Conservation (phyloP, 495 filamentous ascomycete genomes). For the Clavariopsis aquatica region DNA sequence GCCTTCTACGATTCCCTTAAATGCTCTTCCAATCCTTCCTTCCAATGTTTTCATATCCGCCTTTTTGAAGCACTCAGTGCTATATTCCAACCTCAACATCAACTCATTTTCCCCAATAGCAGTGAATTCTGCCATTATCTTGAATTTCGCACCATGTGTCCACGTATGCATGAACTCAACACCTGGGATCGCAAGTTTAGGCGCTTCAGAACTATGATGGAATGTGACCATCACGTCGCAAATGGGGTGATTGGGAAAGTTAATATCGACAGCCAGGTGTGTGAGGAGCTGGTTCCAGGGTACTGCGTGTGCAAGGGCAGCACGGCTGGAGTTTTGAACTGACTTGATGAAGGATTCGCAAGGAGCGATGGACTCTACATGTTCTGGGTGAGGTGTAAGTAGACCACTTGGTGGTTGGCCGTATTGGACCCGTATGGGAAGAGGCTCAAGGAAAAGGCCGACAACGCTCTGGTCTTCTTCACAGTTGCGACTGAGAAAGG, state of each 20-base stretch:
- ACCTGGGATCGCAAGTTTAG: constrained; percentile 23
- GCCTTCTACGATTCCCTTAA: not conserved
- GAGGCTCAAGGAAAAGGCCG: constrained; percentile 45
- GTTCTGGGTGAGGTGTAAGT: not conserved
- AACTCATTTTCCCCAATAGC: not conserved
- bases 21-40: not conserved
- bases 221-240: constrained; percentile 46
- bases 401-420: not conserved
- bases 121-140: constrained; percentile 39
- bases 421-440: constrained; percentile 43
- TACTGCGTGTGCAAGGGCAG: constrained; percentile 37
- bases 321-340: constrained; percentile 31
- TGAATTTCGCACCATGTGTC: constrained; percentile 39
- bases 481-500: constrained; percentile 40
- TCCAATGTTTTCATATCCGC: not conserved
- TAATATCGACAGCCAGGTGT: constrained; percentile 28
- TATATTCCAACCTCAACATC: constrained; percentile 26
- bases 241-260: constrained; percentile 39
- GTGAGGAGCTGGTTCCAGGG: constrained; percentile 38
- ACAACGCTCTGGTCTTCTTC: constrained; percentile 39
- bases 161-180: constrained; percentile 22
- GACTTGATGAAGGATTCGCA: constrained; percentile 18
- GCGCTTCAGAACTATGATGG: constrained; percentile 28
- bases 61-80: constrained; percentile 12
- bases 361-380: not conserved